Evolutionary conservation across 352 stramenopile species (phyloP).

Genomic region (Globisporangium abappressorium): DNA sequence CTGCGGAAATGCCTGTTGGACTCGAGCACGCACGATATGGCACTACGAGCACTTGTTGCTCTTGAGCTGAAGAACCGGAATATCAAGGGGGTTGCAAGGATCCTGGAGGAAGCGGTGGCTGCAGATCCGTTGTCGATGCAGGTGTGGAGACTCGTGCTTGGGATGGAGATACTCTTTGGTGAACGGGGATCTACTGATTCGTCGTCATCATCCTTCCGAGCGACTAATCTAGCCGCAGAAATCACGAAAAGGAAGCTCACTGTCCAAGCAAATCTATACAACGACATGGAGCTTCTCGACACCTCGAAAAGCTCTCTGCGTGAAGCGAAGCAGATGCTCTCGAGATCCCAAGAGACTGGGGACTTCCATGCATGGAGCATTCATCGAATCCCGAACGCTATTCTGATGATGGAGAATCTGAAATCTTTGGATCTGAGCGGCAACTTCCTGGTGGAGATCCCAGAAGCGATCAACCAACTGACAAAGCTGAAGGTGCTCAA

Average conservation of each 20-base stretch:
- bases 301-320: constrained; percentile 22
- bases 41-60: constrained; percentile 38
- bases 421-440: constrained; percentile 42
- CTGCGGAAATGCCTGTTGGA: constrained; percentile 31
- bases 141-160: constrained; percentile 45
- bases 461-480: constrained; percentile 30
- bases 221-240: constrained; percentile 26
- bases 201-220: constrained; percentile 13
- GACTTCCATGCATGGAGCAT: constrained; percentile 14
- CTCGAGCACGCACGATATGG: constrained; percentile 27
- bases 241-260: constrained; percentile 36
- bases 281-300: constrained; percentile 14
- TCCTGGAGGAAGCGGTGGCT: constrained; percentile 33
- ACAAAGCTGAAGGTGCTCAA: constrained; percentile 39
- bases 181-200: background rate
- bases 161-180: constrained; percentile 61
- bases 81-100: constrained; percentile 35
- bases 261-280: constrained; percentile 16
- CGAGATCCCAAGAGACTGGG: background rate
- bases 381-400: constrained; percentile 29
- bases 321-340: background rate
- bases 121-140: constrained; percentile 36
- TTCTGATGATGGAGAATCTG: constrained; percentile 34
- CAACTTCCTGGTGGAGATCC: constrained; percentile 51
- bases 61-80: constrained; percentile 39